Evolutionary conservation across 2,329 filamentous ascomycete genomes (phyloP), one percentile per base, ranked within the genome.

Genomic region (Tolypocladium nubicola): DNA sequence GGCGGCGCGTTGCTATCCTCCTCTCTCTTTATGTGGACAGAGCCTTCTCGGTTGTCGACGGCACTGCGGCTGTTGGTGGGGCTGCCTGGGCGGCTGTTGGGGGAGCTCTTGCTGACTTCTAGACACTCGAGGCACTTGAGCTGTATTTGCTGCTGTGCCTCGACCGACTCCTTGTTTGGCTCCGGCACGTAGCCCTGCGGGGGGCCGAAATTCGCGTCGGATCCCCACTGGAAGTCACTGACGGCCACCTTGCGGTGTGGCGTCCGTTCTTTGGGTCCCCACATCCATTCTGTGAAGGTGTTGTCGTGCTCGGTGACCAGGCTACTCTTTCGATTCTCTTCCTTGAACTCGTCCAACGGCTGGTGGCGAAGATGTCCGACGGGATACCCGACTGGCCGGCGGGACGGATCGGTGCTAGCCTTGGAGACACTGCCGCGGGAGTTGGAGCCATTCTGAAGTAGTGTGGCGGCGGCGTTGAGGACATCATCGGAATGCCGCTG

Each of bases 191-290:
- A 90, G n/a, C 77, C 79, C 63, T 82, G 80, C 7, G 76, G 68
- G 26, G 72, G 70, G 60, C 74, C 78, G 66, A 90, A 90, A 58
- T 76, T 82, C n/a, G 78, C 68, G 68, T 90, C 87, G 1, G 87
- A 87, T 11, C 87, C 87, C 81, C 84, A 89, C 60, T 82, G 80
- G 50, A 87, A 75, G 55, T 80, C 76, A 64, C 76, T 59, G 58
- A 70, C 67, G 56, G 67, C 71, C 40, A 70, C 70, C 65, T 70
- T 70, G 59, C 70, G 69, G 59, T 70, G 61, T 55, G 65, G 55
- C 16, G 61, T 58, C 49, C 63, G 64, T 16, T 67, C 63, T 26
- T 67, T 68, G 10, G 64, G 61, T 13, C 70, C 71, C 60, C 72
- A 75, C 59, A 75, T 70, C 73, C 75, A 77, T 52, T 75, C 68